Evolutionary conservation across 176 grass and related monocot species (phyloP).

Genomic region (Triticum aestivum): IWGSC_CS_RefSeq_v2.1 NC_057794.1:570666933-570667432

Average conservation of each 20-base stretch:
- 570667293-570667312: neutral
- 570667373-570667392: neutral
- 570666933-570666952: neutral
- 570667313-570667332: neutral
- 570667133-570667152: neutral
- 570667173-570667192: neutral
- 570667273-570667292: neutral
- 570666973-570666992: neutral
- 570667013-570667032: neutral
- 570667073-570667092: neutral
- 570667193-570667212: neutral
- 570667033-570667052: neutral
- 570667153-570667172: neutral
- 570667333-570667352: neutral
- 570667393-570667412: neutral
- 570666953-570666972: neutral
- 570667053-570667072: neutral
- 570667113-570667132: too few species aligned
- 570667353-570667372: neutral
- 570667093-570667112: too few species aligned
- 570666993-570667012: neutral
- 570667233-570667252: neutral
- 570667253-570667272: neutral
- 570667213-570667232: neutral
- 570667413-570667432: neutral